Evolutionary conservation across 257 asterid genomes (phyloP).

Genomic region (Penstemon eatonii): DNA sequence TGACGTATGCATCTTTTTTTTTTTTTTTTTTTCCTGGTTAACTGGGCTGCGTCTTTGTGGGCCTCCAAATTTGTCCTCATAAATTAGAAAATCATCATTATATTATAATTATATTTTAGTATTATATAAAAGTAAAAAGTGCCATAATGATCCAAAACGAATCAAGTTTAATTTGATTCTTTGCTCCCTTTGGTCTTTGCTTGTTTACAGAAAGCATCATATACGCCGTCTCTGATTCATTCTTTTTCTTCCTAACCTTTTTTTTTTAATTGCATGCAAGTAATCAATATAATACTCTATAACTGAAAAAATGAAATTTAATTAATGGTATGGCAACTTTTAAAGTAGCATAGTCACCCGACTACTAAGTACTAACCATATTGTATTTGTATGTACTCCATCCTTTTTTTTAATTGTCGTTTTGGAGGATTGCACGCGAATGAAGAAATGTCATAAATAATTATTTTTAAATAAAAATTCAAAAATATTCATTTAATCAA

Average conservation of each 20-base stretch:
- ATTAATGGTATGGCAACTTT: neutral
- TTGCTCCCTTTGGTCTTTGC: constrained; percentile 27
- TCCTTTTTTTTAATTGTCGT: no score
- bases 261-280: neutral
- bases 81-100: constrained; percentile 23
- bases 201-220: constrained; percentile 36
- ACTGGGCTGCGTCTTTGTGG: constrained; percentile 31
- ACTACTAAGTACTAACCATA: neutral
- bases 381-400: neutral
- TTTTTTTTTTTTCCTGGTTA: neutral
- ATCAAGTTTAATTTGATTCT: constrained; percentile 28
- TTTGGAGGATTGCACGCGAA: no score
- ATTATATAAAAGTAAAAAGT: constrained; percentile 24
- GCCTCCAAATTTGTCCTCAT: constrained; percentile 3
- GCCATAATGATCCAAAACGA: constrained; percentile 29
- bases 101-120: neutral
- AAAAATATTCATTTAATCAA: no score
- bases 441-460: no score
- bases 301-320: neutral
- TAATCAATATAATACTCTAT: neutral
- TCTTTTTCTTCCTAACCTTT: constrained; percentile 19
- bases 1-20: constrained; percentile 25
- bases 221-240: constrained; percentile 41
- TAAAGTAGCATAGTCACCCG: neutral
- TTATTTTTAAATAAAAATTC: no score